Base-by-base conservation (phyloP, 129 eudicot genomes). In the Flaveria trinervia region DNA sequence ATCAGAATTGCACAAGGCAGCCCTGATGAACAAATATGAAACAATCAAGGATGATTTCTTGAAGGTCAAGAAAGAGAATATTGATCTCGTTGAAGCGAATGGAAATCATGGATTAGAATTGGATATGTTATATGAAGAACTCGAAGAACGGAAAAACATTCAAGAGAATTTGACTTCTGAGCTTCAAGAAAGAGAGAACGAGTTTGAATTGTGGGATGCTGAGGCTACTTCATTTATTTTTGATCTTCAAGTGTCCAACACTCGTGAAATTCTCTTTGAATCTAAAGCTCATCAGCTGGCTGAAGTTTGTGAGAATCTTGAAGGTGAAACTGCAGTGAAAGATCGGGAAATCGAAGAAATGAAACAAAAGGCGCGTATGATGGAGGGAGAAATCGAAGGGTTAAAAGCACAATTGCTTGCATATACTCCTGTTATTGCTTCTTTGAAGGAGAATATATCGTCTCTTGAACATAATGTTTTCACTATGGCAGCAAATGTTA, bases 121-220 rank as follows among this genome's bases (percentile, higher is more conserved):
- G 73, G 74, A 78, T 66, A 81, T 77, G 68, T 72, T 90, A 22
- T 83, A 71, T 52, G 92, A 83, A 79, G 93, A 94, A 65, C 46
- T 87, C 0, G 89, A 91, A 56, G 88, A 87, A 44, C 84, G 56
- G 28, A 75, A 76, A 59, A 86, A 69, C 45, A 75, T 82, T 49
- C 90, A 89, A 74, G 90, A 82, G 67, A 68, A 75, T 71, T 64
- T 94, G 85, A 71, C 79, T 79, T 87, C 78, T 1, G 93, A 94
- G 74, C 87, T 94, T 65, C 87, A 86, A 78, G 94, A 87, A 71
- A 82, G 83, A 59, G 90, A 76, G 76, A 84, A 85, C 13, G 99
- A 89, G 77, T 89, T 84, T 80, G 90, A 91, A 77, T 82, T 94
- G 20, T 94, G 97, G 97, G 99, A 94, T 55, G 86, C 99, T 7